These are phyloP conservation scores for Plectosphaerella sp. DNA, from an alignment of 2,329 filamentous ascomycete species.

Conservation along the genomic window DNA sequence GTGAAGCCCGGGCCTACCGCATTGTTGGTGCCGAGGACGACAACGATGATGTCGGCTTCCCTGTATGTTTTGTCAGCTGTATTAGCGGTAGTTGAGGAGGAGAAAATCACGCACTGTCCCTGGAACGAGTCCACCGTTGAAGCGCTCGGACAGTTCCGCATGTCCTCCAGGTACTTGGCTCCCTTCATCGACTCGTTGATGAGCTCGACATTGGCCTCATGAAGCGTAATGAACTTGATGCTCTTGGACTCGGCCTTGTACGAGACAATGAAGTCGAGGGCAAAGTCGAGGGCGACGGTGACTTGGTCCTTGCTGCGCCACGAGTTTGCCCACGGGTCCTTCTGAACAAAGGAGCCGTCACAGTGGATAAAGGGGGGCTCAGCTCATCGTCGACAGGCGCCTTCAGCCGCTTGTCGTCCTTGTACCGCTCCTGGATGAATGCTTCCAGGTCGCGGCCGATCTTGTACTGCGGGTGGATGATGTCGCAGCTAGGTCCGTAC, in stretches of 20 bases:
- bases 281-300: conserved; percentile 3
- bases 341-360: no score
- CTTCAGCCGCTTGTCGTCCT: background rate
- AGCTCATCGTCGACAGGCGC: conserved; percentile 2
- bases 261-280: conserved; percentile 7
- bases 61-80: no score
- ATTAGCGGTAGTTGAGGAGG: no score
- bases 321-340: no score
- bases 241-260: conserved; percentile 2
- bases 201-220: conserved; percentile 9
- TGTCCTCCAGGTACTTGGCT: conserved; percentile 6
- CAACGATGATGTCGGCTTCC: conserved; percentile 9
- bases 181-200: conserved; percentile 4
- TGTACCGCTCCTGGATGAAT: background rate
- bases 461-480: background rate
- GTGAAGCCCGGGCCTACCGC: conserved; percentile 11
- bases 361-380: conserved; percentile 16
- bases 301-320: no score
- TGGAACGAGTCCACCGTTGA: conserved; percentile 15
- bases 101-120: conserved; percentile 9
- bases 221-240: conserved; percentile 11
- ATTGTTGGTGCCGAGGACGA: conserved; percentile 12
- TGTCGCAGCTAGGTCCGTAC: conserved; percentile 6
- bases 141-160: conserved; percentile 2
- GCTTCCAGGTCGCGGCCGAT: background rate